Evolutionary conservation across 345 rosid species (phyloP).

Genomic region (Eucalyptus leucophloia): DNA sequence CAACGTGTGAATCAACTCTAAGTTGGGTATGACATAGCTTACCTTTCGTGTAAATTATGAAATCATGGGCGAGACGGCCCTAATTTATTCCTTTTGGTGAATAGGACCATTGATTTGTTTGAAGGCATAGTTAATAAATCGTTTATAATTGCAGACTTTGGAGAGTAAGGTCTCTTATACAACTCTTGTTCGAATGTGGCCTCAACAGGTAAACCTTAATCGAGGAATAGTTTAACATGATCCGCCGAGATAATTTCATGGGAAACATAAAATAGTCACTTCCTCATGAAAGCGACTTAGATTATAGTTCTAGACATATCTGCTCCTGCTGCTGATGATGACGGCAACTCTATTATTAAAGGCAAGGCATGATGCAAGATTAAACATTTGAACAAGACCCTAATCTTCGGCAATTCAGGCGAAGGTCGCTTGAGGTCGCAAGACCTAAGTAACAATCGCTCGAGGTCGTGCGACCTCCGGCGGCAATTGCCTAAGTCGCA

Average conservation of each 20-base stretch:
- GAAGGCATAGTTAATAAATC: neutral
- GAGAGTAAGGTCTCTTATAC: neutral
- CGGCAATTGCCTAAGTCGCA: rapidly evolving
- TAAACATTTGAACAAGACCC: neutral
- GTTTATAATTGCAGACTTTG: neutral
- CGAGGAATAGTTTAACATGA: neutral
- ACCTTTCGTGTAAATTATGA: neutral
- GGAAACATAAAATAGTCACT: neutral
- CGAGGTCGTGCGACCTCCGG: rapidly evolving
- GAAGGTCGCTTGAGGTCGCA: too few relatives aligned
- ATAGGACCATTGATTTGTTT: neutral
- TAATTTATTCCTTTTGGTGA: neutral
- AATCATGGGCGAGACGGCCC: rapidly evolving
- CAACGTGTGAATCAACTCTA: neutral
- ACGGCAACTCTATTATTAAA: neutral
- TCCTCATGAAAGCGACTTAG: neutral
- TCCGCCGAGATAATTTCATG: neutral
- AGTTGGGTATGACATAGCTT: neutral
- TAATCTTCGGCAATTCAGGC: neutral
- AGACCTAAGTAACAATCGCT: too few relatives aligned
- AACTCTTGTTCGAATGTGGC: neutral
- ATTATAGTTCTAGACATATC: neutral
- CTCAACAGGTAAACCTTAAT: neutral
- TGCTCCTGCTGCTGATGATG: neutral
- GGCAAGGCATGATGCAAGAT: neutral